Base-by-base conservation (phyloP, 139 green algal genomes). In the Tetraselmis chui region DNA sequence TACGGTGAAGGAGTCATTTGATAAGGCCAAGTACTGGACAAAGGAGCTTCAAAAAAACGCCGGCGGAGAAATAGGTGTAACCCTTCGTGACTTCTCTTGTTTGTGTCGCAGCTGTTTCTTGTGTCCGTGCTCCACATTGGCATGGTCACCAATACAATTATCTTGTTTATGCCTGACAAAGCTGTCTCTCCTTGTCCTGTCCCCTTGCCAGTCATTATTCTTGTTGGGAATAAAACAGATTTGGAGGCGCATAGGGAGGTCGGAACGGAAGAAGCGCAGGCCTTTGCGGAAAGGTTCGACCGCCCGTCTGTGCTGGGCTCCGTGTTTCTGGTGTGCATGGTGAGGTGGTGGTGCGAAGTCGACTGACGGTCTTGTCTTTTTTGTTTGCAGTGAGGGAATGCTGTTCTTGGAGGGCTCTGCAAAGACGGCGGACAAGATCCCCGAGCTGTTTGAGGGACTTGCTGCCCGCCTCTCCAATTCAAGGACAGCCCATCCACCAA, bases 171-270 rank as follows among this genome's bases (percentile, higher is more conserved):
- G n/a, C n/a, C n/a, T n/a, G n/a, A n/a, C n/a, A n/a, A n/a, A n/a
- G n/a, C n/a, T n/a, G n/a, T n/a, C n/a, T n/a, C n/a, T n/a, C n/a
- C n/a, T n/a, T n/a, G n/a, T n/a, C 45, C 45, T 76, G 0, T 26
- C 78, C 45, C 31, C 5, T 1, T 1, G 85, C 76, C 86, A 93
- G 90, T 94, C 2, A 88, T 96, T 30, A 81, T 92, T 23, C 87
- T 96, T 11, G 93, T 96, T 2, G 94, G 92, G 77, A 97, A 97
- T 87, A 97, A 97, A 83, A 87, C 82, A 1, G 94, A 97, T 67
- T 80, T 97, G 80, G 80, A 29, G 30, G 84, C 88, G 22, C 59
- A 90, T 28, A 67, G 92, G 0, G 88, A 91, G 26, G 87, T 95
- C 1, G 32, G 74, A 28, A 81, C 86, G n/a, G 83, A 95, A 80